Evolutionary conservation across 1,284 basidiomycete species (phyloP).

Genomic region (Pholiota adiposa): DNA sequence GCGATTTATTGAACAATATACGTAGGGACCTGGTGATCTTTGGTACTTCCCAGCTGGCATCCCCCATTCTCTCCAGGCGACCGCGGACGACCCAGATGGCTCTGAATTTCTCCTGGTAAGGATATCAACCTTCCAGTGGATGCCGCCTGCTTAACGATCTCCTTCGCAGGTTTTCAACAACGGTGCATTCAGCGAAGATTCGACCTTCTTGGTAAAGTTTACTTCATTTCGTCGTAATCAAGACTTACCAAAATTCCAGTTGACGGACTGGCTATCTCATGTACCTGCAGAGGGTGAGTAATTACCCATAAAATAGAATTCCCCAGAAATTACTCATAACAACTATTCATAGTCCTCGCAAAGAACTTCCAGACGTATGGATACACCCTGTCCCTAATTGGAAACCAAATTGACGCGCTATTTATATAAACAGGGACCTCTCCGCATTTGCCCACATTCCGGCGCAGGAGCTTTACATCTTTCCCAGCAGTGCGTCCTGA

Average conservation of each 20-base stretch:
- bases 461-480: slow-evolving; percentile 66
- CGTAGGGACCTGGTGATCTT: slow-evolving; percentile 45
- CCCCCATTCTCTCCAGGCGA: slow-evolving; percentile 71
- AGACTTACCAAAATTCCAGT: slow-evolving; percentile 31
- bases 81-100: slow-evolving; percentile 56
- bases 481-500: slow-evolving; percentile 52
- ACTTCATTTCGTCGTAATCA: not conserved
- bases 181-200: slow-evolving; percentile 69
- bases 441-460: slow-evolving; percentile 64
- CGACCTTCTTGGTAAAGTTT: slow-evolving; percentile 60
- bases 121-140: not conserved
- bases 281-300: slow-evolving; percentile 49
- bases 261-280: slow-evolving; percentile 71
- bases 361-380: slow-evolving; percentile 67
- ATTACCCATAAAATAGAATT: not conserved
- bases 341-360: slow-evolving; percentile 50
- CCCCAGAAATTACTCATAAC: slow-evolving; percentile 2
- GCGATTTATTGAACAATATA: not conserved
- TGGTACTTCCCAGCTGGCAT: slow-evolving; percentile 76
- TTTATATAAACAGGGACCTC: slow-evolving; percentile 33
- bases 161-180: slow-evolving; percentile 59
- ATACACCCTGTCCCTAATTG: not conserved
- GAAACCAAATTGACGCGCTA: not conserved
- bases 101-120: slow-evolving; percentile 72
- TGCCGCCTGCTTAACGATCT: not conserved